Percentiles rank a stretch among this genome's conserved stretches.
phyloP scores from a whole-genome alignment of 23 red algal genomes.

The Cyanidioschyzon merolae region DNA sequence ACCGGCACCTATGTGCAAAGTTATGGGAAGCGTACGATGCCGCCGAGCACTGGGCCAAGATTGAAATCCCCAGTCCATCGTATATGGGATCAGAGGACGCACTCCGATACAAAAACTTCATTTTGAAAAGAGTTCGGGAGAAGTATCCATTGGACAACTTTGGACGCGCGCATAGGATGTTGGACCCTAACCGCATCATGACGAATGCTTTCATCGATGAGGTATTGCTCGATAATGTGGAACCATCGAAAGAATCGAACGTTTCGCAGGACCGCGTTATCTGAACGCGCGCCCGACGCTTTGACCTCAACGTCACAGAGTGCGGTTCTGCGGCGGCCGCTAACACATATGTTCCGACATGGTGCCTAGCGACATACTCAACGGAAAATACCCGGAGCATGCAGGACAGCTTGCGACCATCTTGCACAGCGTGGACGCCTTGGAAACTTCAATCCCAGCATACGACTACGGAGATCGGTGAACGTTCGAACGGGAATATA shows the following conservation, averaged over 20 bases:
- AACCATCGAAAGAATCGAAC: neutral
- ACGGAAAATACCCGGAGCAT: too few relatives aligned
- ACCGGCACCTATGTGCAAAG: conserved; percentile 40
- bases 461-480: neutral
- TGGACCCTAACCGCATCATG: conserved; percentile 14
- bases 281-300: too few relatives aligned
- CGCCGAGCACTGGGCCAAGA: conserved; percentile 77
- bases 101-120: neutral
- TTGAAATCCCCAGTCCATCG: conserved; percentile 38
- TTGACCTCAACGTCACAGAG: too few relatives aligned
- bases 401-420: too few relatives aligned
- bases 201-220: neutral
- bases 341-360: too few relatives aligned
- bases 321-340: too few relatives aligned
- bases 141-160: neutral
- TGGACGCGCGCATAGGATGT: neutral
- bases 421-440: too few relatives aligned
- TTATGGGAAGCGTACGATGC: conserved; percentile 47
- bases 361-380: too few relatives aligned
- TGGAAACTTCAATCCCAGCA: too few relatives aligned
- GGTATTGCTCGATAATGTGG: neutral
- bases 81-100: neutral
- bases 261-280: too few relatives aligned
- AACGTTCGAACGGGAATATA: neutral
- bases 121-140: neutral